Percentiles rank a stretch among this genome's conserved stretches.
Conservation (phyloP, 1,284 basidiomycete species). For the Cryptococcus neoformans region DNA sequence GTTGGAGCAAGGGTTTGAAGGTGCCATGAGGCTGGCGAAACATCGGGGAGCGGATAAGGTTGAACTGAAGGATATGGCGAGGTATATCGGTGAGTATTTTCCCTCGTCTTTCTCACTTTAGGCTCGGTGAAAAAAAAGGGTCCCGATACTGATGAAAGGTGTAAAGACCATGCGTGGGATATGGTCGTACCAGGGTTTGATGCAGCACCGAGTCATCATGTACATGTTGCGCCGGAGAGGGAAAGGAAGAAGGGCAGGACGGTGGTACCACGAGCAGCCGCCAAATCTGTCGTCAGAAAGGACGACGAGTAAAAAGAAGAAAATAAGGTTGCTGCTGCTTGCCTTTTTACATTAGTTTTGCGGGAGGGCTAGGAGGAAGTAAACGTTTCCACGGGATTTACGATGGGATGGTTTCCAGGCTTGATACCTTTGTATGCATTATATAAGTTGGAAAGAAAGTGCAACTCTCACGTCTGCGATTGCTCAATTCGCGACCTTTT, state of each 20-base stretch:
- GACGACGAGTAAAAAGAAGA: background rate
- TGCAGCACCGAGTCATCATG: conserved; percentile 25
- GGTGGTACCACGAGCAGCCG: conserved; percentile 3
- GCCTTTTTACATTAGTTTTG: no score
- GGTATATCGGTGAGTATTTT: conserved; percentile 26
- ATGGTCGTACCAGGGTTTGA: conserved; percentile 39
- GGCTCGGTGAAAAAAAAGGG: background rate
- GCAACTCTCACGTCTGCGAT: no score
- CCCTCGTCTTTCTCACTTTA: no score
- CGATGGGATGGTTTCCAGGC: no score
- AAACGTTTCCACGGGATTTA: no score
- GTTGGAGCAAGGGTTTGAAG: conserved; percentile 26
- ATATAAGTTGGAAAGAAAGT: no score
- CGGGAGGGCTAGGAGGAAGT: no score
- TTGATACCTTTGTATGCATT: no score
- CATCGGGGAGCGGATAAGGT: conserved; percentile 35
- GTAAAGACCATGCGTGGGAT: conserved; percentile 27
- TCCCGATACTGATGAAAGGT: background rate
- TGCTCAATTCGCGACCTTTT: no score
- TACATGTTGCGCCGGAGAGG: conserved; percentile 30
- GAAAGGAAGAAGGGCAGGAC: conserved; percentile 17
- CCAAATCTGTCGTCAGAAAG: background rate
- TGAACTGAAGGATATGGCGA: conserved; percentile 40
- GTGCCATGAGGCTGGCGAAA: conserved; percentile 31
- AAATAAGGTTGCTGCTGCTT: no score